Evolutionary conservation across 2,329 filamentous ascomycete species (phyloP).

Genomic region (Aureobasidium sp.): DNA sequence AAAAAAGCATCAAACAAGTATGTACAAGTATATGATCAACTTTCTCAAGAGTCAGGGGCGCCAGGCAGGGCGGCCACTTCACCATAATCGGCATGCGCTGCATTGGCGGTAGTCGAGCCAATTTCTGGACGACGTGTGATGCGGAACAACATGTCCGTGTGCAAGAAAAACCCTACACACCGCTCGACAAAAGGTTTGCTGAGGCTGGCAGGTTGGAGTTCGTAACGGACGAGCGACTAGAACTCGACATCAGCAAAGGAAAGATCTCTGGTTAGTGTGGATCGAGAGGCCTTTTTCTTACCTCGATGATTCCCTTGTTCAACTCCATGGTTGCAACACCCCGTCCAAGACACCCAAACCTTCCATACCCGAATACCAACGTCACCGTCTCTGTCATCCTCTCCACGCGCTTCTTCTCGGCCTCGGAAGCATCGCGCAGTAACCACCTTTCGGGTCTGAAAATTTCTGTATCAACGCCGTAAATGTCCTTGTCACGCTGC

Average conservation of each 20-base stretch:
- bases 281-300: slow-evolving; percentile 21
- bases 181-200: slow-evolving; percentile 32
- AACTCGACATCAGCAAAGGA: neutral
- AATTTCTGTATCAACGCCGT: slow-evolving; percentile 32
- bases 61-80: slow-evolving; percentile 24
- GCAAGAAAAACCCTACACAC: slow-evolving; percentile 33
- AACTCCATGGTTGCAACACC: slow-evolving; percentile 35
- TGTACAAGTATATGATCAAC: neutral
- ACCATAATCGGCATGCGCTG: slow-evolving; percentile 5
- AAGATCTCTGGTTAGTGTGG: neutral
- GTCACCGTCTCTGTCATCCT: slow-evolving; percentile 33
- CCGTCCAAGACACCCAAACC: slow-evolving; percentile 33
- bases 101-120: neutral
- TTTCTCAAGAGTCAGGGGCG: slow-evolving; percentile 19
- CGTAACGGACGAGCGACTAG: slow-evolving; percentile 32
- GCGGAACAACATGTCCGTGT: slow-evolving; percentile 34
- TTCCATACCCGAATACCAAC: slow-evolving; percentile 31
- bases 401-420: slow-evolving; percentile 25
- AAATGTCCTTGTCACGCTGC: slow-evolving; percentile 31
- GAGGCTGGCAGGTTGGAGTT: slow-evolving; percentile 32
- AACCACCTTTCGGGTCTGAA: slow-evolving; percentile 36
- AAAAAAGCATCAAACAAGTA: neutral
- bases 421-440: slow-evolving; percentile 23
- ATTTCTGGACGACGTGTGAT: slow-evolving; percentile 26
- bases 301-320: slow-evolving; percentile 34